Evolutionary conservation across 2,329 filamentous ascomycete genomes (phyloP).

Genomic region (Phialocephala sp.): DNA sequence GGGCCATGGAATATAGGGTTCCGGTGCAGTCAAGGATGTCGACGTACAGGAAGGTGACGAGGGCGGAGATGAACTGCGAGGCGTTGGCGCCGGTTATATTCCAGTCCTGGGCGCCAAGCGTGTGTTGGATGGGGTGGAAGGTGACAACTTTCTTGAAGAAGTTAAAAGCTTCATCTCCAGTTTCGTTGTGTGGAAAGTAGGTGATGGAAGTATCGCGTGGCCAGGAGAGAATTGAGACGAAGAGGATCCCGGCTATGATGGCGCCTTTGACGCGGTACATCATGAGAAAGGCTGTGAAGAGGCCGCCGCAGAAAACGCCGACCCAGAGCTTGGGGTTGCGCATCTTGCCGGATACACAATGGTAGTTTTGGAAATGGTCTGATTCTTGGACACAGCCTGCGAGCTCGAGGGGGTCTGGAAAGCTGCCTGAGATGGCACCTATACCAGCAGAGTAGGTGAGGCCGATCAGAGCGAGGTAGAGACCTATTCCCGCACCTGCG

Average conservation of each 20-base stretch:
- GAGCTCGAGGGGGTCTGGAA: slow-evolving; percentile 73
- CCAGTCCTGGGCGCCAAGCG: slow-evolving; percentile 77
- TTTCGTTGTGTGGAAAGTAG: slow-evolving; percentile 75
- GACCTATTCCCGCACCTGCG: slow-evolving; percentile 82
- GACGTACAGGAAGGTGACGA: slow-evolving; percentile 89
- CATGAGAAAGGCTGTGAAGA: slow-evolving; percentile 81
- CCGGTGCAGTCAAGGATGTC: slow-evolving; percentile 89
- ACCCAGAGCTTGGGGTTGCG: slow-evolving; percentile 84
- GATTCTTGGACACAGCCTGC: slow-evolving; percentile 57
- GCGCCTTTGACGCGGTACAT: slow-evolving; percentile 87
- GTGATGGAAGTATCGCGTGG: slow-evolving; percentile 77
- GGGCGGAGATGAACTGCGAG: slow-evolving; percentile 79
- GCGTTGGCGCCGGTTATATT: slow-evolving; percentile 66
- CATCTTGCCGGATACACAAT: slow-evolving; percentile 77
- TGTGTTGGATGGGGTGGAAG: slow-evolving; percentile 77
- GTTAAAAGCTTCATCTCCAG: slow-evolving; percentile 75
- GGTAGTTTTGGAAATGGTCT: slow-evolving; percentile 48
- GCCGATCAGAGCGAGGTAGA: slow-evolving; percentile 74
- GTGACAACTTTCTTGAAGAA: slow-evolving; percentile 90
- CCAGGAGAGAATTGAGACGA: slow-evolving; percentile 90
- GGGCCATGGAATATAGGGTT: slow-evolving; percentile 88
- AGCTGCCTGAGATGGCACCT: slow-evolving; percentile 71
- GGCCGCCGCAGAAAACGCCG: slow-evolving; percentile 84
- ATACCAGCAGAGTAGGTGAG: slow-evolving; percentile 84
- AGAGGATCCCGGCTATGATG: slow-evolving; percentile 80